Evolutionary conservation across 495 filamentous ascomycete genomes (phyloP).

Genomic region (Elasticomyces elasticus): DNA sequence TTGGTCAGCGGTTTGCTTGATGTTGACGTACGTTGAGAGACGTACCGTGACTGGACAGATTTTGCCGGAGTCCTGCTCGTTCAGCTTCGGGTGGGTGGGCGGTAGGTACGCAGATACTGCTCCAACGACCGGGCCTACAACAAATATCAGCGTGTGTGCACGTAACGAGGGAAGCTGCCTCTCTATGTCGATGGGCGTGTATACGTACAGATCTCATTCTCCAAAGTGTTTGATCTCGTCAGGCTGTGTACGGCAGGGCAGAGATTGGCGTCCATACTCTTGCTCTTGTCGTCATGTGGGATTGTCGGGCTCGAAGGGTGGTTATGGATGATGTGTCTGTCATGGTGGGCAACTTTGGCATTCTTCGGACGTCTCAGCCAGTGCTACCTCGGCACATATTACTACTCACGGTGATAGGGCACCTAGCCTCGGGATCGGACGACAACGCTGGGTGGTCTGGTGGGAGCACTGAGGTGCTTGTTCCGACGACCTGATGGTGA

Average conservation of each 20-base stretch:
- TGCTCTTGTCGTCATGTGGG: constrained; percentile 1
- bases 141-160: no score
- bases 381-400: no score
- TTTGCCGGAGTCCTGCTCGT: constrained; percentile 11
- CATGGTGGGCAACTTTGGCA: constrained; percentile 19
- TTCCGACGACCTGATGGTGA: constrained; percentile 2
- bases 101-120: constrained; percentile 12
- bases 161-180: no score
- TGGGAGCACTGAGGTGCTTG: constrained; percentile 15
- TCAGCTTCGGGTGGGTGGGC: constrained; percentile 15
- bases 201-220: constrained; percentile 7
- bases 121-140: constrained; percentile 7
- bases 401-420: constrained; percentile 8
- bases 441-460: constrained; percentile 16
- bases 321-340: constrained; percentile 14
- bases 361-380: constrained; percentile 4
- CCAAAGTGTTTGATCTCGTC: constrained; percentile 5
- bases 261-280: constrained; percentile 2
- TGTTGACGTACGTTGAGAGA: not conserved
- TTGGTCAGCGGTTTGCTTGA: not conserved
- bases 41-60: not conserved
- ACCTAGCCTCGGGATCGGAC: constrained; percentile 16
- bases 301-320: constrained; percentile 14
- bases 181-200: no score
- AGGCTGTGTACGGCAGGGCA: constrained; percentile 10